Conservation (phyloP, 345 rosid species). For the Hevea brasiliensis region DNA sequence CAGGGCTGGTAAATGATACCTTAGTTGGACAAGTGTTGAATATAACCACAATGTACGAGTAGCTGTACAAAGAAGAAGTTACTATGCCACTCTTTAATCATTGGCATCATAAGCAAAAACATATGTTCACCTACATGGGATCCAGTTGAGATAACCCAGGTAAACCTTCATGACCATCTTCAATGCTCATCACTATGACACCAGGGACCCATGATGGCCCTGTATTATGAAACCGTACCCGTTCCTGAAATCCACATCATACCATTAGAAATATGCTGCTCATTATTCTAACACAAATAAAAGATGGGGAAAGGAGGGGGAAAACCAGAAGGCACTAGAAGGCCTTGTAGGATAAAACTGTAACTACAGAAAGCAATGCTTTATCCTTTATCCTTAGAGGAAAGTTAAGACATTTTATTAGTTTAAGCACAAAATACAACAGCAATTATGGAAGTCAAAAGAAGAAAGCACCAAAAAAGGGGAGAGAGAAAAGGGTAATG, state of each 20-base stretch:
- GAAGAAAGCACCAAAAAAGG: not conserved
- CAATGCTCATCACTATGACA: slow-evolving; percentile 80
- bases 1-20: slow-evolving; percentile 49
- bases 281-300: not conserved
- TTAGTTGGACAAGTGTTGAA: slow-evolving; percentile 66
- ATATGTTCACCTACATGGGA: slow-evolving; percentile 50
- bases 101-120: not conserved
- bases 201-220: slow-evolving; percentile 76
- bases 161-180: slow-evolving; percentile 66
- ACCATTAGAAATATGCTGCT: not conserved
- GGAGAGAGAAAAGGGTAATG: not conserved
- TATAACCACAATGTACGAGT: slow-evolving; percentile 63
- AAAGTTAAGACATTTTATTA: not conserved
- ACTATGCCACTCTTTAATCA: not conserved
- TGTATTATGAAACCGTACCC: slow-evolving; percentile 71
- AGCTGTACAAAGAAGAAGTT: slow-evolving; percentile 38
- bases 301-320: not conserved
- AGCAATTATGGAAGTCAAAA: not conserved
- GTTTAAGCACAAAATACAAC: not conserved
- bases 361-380: not conserved
- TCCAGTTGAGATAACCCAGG: slow-evolving; percentile 70
- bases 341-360: not conserved
- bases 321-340: not conserved
- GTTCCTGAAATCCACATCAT: slow-evolving; percentile 42
- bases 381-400: not conserved